Evolutionary conservation across 1,284 basidiomycete genomes (phyloP).

Genomic region (Pterulicium gracile): DNA sequence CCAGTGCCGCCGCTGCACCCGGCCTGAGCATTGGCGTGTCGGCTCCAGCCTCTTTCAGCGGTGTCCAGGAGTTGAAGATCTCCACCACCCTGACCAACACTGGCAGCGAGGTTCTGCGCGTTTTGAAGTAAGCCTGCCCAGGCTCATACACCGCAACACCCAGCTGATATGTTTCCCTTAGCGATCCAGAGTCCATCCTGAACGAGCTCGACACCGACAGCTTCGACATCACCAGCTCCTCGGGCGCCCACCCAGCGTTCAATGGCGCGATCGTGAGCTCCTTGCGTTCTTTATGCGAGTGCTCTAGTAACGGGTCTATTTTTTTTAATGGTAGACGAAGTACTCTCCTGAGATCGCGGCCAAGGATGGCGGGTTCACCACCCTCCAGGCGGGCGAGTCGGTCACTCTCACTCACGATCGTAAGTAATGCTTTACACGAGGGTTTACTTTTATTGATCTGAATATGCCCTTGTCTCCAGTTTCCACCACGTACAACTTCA

Average conservation of each 20-base stretch:
- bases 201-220: not conserved
- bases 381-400: not conserved
- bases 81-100: constrained; percentile 32
- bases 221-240: not conserved
- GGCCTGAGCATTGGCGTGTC: not conserved
- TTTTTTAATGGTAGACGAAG: no score
- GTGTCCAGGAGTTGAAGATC: constrained; percentile 30
- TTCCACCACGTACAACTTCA: not conserved
- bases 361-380: not conserved
- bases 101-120: constrained; percentile 35
- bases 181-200: no score
- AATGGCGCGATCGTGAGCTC: not conserved
- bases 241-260: not conserved
- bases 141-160: constrained; percentile 24
- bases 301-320: no score
- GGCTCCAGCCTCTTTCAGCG: constrained; percentile 26
- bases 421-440: not conserved
- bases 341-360: not conserved
- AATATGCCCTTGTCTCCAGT: not conserved
- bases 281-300: no score
- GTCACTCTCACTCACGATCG: not conserved
- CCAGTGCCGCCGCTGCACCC: not conserved
- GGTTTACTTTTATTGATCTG: not conserved
- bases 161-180: constrained; percentile 26
- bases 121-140: constrained; percentile 28